phyloP scores from a whole-genome alignment of 2,329 filamentous ascomycete species.

The Diaporthe ampelina region DNA sequence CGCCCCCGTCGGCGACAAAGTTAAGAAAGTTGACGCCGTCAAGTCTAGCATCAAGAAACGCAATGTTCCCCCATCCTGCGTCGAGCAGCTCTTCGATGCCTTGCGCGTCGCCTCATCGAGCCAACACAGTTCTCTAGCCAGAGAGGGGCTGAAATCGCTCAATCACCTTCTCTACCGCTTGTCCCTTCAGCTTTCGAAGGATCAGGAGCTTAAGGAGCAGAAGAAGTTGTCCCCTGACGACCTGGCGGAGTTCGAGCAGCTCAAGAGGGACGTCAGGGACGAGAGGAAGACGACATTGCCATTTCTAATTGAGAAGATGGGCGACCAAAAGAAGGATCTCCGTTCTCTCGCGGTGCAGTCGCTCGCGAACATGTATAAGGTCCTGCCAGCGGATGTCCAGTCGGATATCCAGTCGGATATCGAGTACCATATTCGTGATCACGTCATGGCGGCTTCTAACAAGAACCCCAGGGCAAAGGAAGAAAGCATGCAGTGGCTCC shows the following conservation, averaged over 20 bases:
- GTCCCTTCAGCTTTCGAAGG: too few species aligned
- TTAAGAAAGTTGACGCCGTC: conserved; percentile 78
- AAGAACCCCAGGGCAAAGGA: conserved; percentile 90
- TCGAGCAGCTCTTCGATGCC: conserved; percentile 84
- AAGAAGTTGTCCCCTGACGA: too few species aligned
- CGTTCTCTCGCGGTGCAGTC: conserved; percentile 81
- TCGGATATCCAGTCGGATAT: conserved; percentile 69
- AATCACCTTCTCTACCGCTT: conserved; percentile 48
- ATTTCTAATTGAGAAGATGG: conserved; percentile 85
- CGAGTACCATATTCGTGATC: conserved; percentile 83
- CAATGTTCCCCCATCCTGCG: conserved; percentile 73
- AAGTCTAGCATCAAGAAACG: conserved; percentile 95
- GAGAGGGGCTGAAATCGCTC: conserved; percentile 88
- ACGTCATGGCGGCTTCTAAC: conserved; percentile 84
- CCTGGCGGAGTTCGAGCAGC: too few species aligned
- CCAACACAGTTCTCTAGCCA: conserved; percentile 82
- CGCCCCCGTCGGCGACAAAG: conserved; percentile 77
- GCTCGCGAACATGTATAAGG: conserved; percentile 81
- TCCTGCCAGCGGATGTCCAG: conserved; percentile 81
- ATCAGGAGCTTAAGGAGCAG: too few species aligned
- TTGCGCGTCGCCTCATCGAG: conserved; percentile 81
- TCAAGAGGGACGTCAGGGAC: conserved; percentile 70
- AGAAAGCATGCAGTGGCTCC: conserved; percentile 85
- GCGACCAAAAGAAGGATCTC: conserved; percentile 89
- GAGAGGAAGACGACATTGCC: conserved; percentile 80